These are phyloP conservation scores for Penicillium cosmopolitanum DNA, from an alignment of 495 filamentous ascomycete species.

Conservation along the genomic window DNA sequence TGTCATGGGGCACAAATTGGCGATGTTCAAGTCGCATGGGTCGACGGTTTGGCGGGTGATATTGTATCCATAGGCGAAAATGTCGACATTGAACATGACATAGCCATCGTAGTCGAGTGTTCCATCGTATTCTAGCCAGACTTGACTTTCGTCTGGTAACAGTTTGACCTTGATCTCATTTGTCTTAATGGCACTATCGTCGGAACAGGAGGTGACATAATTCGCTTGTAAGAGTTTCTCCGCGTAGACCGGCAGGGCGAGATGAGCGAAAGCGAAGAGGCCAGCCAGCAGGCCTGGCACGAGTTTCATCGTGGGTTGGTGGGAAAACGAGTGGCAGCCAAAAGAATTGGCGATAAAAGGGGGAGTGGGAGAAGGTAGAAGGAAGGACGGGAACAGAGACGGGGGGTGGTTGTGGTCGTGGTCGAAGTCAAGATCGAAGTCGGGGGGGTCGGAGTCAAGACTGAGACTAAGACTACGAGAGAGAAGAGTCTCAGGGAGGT, in stretches of 20 bases:
- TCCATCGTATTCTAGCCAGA: slow-evolving; percentile 70
- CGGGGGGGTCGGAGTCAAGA: background rate
- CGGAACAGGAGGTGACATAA: slow-evolving; percentile 69
- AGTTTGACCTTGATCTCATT: slow-evolving; percentile 72
- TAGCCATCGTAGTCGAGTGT: slow-evolving; percentile 74
- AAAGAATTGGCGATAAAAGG: background rate
- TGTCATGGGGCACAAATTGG: slow-evolving; percentile 76
- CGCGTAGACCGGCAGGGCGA: slow-evolving; percentile 52
- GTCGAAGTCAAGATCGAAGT: background rate
- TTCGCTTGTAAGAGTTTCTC: slow-evolving; percentile 55
- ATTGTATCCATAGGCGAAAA: slow-evolving; percentile 76
- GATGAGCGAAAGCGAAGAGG: slow-evolving; percentile 28
- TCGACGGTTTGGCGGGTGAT: slow-evolving; percentile 63
- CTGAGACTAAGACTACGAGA: background rate
- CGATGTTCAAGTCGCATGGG: slow-evolving; percentile 66
- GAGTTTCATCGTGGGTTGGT: slow-evolving; percentile 16
- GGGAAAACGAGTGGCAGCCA: slow-evolving; percentile 7
- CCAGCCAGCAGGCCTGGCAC: slow-evolving; percentile 20
- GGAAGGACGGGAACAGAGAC: background rate
- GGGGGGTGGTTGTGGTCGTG: background rate
- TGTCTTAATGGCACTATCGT: slow-evolving; percentile 66
- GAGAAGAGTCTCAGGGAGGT: background rate
- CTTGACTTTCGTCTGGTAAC: slow-evolving; percentile 65
- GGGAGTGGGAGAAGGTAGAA: background rate
- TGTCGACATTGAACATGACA: slow-evolving; percentile 68